Conservation (phyloP, 2,329 filamentous ascomycete species). For the Aurifilum marmelostoma region DNA sequence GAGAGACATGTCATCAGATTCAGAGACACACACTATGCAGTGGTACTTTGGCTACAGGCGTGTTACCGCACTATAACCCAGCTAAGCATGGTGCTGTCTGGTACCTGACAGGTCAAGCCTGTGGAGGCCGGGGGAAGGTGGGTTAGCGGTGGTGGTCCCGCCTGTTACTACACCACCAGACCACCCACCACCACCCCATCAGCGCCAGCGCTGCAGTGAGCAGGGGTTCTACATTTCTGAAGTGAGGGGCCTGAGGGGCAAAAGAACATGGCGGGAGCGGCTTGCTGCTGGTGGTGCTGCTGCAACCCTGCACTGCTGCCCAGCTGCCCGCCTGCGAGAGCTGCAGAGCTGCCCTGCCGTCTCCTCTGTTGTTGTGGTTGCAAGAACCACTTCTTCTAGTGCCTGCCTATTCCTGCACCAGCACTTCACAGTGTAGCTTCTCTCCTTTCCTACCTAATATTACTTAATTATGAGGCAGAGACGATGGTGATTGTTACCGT, state of each 20-base stretch:
- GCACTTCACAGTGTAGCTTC: background rate
- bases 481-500: background rate
- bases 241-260: background rate
- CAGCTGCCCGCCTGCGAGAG: background rate
- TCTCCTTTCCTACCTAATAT: background rate
- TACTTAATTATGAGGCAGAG: background rate
- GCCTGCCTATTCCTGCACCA: background rate
- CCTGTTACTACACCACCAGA: background rate
- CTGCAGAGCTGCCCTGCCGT: background rate
- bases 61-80: background rate
- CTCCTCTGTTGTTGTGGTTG: background rate
- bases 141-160: too few species aligned
- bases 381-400: background rate
- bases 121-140: background rate
- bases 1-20: background rate
- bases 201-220: background rate
- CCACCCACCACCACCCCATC: too few species aligned
- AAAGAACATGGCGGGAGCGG: background rate
- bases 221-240: conserved; percentile 4
- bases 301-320: background rate
- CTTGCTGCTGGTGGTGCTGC: background rate
- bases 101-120: conserved; percentile 4
- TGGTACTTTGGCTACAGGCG: background rate
- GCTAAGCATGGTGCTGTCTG: background rate
- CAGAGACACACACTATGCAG: background rate